These are phyloP conservation scores for Trichomonascaceae sp. DNA, from an alignment of 1,139 yeast species.

Conservation along the genomic window DNA sequence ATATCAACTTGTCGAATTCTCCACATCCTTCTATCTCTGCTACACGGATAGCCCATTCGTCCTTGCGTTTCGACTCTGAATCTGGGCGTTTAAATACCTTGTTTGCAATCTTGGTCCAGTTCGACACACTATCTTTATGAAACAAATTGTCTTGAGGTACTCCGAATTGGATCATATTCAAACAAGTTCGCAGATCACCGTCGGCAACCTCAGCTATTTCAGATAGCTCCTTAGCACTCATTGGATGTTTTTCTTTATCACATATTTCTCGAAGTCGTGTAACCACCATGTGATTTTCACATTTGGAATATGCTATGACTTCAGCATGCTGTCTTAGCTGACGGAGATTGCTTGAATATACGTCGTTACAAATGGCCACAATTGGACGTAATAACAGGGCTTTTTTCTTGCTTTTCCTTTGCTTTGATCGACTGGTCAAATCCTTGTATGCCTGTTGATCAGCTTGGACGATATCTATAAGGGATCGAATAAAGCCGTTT, in stretches of 20 bases:
- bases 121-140: constrained; percentile 21
- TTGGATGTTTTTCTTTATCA: constrained; percentile 38
- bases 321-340: constrained; percentile 69
- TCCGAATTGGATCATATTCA: constrained; percentile 76
- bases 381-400: constrained; percentile 68
- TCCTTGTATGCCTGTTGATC: constrained; percentile 46
- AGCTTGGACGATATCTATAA: constrained; percentile 53
- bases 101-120: constrained; percentile 24
- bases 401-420: constrained; percentile 24
- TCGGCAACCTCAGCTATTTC: constrained; percentile 67
- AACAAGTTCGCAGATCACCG: constrained; percentile 80
- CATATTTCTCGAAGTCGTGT: constrained; percentile 48
- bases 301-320: constrained; percentile 57
- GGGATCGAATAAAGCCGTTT: constrained; percentile 65
- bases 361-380: constrained; percentile 86
- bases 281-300: constrained; percentile 46
- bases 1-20: constrained; percentile 55
- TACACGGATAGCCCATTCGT: constrained; percentile 41
- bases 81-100: constrained; percentile 36
- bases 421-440: constrained; percentile 15
- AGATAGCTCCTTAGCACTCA: constrained; percentile 39
- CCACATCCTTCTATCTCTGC: constrained; percentile 42
- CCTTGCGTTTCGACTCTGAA: constrained; percentile 33
- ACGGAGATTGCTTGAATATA: constrained; percentile 67
- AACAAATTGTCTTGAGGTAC: constrained; percentile 24